phyloP scores from a whole-genome alignment of 352 stramenopile genomes.

The Phytophthora hybrid region DNA sequence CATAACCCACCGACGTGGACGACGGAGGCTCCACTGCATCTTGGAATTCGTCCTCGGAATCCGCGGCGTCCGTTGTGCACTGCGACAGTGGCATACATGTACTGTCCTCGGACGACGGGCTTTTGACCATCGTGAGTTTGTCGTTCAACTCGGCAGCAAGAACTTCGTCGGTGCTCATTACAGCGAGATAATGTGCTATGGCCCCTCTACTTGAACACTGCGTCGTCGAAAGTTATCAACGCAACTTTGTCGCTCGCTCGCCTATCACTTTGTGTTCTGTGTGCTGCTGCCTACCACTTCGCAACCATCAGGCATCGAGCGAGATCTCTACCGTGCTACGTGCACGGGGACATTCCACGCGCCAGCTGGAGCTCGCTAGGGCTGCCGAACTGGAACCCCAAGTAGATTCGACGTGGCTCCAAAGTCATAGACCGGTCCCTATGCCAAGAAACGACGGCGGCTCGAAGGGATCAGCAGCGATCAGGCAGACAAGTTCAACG shows the following conservation, averaged over 20 bases:
- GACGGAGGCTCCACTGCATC: constrained; percentile 36
- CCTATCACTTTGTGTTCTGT: constrained; percentile 18
- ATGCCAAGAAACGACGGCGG: constrained; percentile 18
- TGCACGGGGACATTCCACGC: constrained; percentile 13
- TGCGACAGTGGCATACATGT: constrained; percentile 4
- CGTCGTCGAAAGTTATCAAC: constrained; percentile 4
- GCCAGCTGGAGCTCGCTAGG: constrained; percentile 26
- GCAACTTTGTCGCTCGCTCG: constrained; percentile 7
- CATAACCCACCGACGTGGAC: constrained; percentile 26
- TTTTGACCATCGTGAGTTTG: constrained; percentile 14
- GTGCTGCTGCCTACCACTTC: constrained; percentile 7
- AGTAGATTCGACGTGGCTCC: constrained; percentile 8
- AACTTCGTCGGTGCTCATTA: constrained; percentile 18
- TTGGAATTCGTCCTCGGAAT: constrained; percentile 44
- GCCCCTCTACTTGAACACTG: constrained; percentile 3
- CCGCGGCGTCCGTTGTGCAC: constrained; percentile 8
- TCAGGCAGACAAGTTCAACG: constrained; percentile 16
- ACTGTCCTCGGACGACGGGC: constrained; percentile 25
- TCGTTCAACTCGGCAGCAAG: constrained; percentile 3
- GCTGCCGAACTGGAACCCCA: constrained; percentile 14
- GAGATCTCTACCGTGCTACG: constrained; percentile 31
- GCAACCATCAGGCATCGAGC: constrained; percentile 8
- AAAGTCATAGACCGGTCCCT: constrained; percentile 11
- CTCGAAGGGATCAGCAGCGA: constrained; percentile 20
- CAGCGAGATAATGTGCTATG: background rate